Conservation (phyloP, 805 yeast genomes). For the Tetrapisispora namnaoensis region DNA sequence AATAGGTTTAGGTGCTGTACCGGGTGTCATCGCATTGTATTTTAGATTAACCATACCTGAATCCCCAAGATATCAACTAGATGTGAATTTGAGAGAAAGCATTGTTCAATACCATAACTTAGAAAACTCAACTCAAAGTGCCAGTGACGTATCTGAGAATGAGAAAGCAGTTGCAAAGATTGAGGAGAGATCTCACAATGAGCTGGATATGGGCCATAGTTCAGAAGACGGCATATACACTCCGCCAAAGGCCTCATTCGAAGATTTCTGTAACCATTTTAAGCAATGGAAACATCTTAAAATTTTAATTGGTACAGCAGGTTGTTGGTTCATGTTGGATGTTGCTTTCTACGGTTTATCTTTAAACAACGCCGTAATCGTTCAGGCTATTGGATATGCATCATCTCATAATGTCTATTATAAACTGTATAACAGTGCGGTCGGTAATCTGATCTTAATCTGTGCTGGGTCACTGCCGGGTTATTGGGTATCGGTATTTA, state of each 20-base stretch:
- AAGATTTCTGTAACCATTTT: slow-evolving; percentile 66
- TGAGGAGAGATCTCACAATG: slow-evolving; percentile 1
- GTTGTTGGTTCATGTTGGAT: slow-evolving; percentile 85
- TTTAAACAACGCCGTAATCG: slow-evolving; percentile 69
- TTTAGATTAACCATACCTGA: slow-evolving; percentile 91
- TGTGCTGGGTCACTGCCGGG: slow-evolving; percentile 96
- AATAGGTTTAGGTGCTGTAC: slow-evolving; percentile 83
- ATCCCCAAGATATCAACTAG: slow-evolving; percentile 85
- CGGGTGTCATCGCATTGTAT: slow-evolving; percentile 76
- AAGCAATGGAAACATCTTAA: slow-evolving; percentile 81
- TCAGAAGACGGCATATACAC: neutral
- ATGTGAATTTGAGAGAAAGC: slow-evolving; percentile 39
- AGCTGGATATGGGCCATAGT: neutral
- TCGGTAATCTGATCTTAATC: slow-evolving; percentile 84
- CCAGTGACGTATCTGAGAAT: neutral
- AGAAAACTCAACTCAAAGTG: neutral
- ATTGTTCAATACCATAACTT: neutral
- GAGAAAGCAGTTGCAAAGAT: neutral
- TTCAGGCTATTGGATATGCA: slow-evolving; percentile 79
- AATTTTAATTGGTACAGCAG: slow-evolving; percentile 79
- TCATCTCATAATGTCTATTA: slow-evolving; percentile 59
- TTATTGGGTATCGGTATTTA: slow-evolving; percentile 77
- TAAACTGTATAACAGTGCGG: slow-evolving; percentile 65
- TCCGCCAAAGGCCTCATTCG: slow-evolving; percentile 75
- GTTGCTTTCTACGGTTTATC: slow-evolving; percentile 86